Conservation (phyloP, 2,329 filamentous ascomycete species). For the Conoideocrella luteorostrata region DNA sequence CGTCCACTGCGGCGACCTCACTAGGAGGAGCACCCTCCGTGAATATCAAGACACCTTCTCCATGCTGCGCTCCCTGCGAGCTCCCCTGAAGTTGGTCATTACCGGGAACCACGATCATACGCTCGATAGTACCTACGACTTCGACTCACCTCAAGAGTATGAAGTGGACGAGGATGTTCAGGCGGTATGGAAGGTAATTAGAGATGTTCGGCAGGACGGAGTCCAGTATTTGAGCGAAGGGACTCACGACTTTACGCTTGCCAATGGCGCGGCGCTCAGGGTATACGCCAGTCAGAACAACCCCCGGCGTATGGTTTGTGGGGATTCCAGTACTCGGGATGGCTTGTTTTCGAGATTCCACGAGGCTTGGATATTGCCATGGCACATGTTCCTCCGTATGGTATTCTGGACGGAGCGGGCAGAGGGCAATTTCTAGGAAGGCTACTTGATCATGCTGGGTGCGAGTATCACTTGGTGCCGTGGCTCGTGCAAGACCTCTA, state of each 20-base stretch:
- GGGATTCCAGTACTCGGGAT: slow-evolving; percentile 43
- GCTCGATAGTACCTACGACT: slow-evolving; percentile 24
- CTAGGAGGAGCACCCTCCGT: slow-evolving; percentile 30
- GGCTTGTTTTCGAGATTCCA: slow-evolving; percentile 33
- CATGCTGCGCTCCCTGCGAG: slow-evolving; percentile 35
- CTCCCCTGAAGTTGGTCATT: slow-evolving; percentile 47
- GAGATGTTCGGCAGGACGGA: slow-evolving; percentile 26
- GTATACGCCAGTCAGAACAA: slow-evolving; percentile 50
- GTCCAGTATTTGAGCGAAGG: slow-evolving; percentile 45
- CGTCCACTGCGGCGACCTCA: slow-evolving; percentile 49
- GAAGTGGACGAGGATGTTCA: slow-evolving; percentile 14
- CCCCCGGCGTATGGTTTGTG: slow-evolving; percentile 38
- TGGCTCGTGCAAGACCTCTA: slow-evolving; percentile 35
- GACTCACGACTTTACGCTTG: slow-evolving; percentile 37
- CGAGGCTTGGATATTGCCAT: slow-evolving; percentile 39
- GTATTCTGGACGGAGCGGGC: slow-evolving; percentile 38
- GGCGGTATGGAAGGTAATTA: slow-evolving; percentile 29
- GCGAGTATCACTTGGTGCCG: slow-evolving; percentile 35
- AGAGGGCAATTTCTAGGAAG: slow-evolving; percentile 3
- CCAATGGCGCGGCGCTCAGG: slow-evolving; percentile 41
- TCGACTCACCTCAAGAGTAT: too few species aligned
- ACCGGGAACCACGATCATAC: slow-evolving; percentile 49
- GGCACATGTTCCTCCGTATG: slow-evolving; percentile 49
- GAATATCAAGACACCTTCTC: slow-evolving; percentile 36
- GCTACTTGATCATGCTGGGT: slow-evolving; percentile 31